A percentile compares a stretch with the other conserved stretches of the same genome.
These are phyloP conservation scores for Pleurotus citrinopileatus DNA, from an alignment of 768 basidiomycete species.

Conservation along the genomic window DNA sequence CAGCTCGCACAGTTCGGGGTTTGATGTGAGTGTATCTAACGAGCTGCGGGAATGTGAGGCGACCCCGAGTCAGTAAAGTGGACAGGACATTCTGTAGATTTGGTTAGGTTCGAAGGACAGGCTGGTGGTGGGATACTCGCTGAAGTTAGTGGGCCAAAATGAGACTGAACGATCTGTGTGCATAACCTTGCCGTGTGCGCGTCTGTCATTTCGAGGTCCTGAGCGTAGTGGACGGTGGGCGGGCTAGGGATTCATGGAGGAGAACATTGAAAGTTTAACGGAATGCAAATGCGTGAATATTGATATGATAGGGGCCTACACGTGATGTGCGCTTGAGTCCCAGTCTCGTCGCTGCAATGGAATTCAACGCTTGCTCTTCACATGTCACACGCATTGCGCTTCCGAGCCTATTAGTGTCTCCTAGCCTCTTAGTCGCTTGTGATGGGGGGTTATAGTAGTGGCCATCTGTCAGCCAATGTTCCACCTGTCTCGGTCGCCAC, in stretches of 20 bases:
- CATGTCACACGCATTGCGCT: not conserved
- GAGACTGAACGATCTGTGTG: conserved; percentile 56
- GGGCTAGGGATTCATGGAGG: not conserved
- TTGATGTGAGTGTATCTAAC: conserved; percentile 67
- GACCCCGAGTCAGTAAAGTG: conserved; percentile 75
- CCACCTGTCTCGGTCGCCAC: not conserved
- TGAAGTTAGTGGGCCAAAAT: conserved; percentile 64
- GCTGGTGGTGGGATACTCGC: conserved; percentile 36
- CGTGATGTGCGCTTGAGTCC: too few species aligned
- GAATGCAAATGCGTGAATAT: too few species aligned
- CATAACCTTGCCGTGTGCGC: conserved; percentile 59
- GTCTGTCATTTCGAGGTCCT: conserved; percentile 69
- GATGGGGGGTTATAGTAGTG: not conserved
- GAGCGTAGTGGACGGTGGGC: not conserved
- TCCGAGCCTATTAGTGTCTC: too few species aligned
- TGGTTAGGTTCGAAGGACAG: not conserved
- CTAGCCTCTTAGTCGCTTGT: not conserved
- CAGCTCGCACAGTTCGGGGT: conserved; percentile 63
- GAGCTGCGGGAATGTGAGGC: conserved; percentile 68
- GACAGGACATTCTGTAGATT: conserved; percentile 63
- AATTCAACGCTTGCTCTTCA: too few species aligned
- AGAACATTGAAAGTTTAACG: too few species aligned
- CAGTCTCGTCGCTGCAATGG: too few species aligned
- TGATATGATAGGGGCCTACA: too few species aligned
- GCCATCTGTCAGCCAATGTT: not conserved